A percentile compares a stretch with the other conserved stretches of the same genome.
These are phyloP conservation scores for Neurospora intermedia DNA, from an alignment of 495 filamentous ascomycete species.

Conservation along the genomic window DNA sequence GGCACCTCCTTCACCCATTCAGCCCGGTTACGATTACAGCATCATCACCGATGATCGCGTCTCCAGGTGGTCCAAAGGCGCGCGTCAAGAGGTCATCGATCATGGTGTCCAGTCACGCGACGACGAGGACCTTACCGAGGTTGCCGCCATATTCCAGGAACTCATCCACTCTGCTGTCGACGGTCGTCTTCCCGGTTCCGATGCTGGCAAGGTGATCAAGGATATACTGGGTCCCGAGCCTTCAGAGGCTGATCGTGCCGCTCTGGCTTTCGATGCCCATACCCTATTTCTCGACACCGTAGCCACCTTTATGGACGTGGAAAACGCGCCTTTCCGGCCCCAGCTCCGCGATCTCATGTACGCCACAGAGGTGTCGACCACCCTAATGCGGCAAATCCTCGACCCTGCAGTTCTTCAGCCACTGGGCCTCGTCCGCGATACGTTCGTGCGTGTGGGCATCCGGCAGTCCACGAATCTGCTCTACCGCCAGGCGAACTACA, in stretches of 20 bases:
- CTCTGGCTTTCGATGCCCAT: constrained; percentile 44
- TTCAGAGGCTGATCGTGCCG: constrained; percentile 30
- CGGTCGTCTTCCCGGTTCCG: constrained; percentile 48
- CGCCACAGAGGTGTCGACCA: constrained; percentile 58
- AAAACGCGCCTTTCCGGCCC: constrained; percentile 33
- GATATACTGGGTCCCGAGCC: constrained; percentile 56
- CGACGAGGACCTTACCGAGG: constrained; percentile 51
- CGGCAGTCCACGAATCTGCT: constrained; percentile 83
- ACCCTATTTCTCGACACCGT: constrained; percentile 74
- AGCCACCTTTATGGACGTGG: constrained; percentile 63
- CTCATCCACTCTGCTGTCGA: constrained; percentile 63
- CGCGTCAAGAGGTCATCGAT: constrained; percentile 40
- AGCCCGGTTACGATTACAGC: constrained; percentile 35
- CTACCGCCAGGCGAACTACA: constrained; percentile 94
- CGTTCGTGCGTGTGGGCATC: constrained; percentile 71
- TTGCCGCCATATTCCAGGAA: constrained; percentile 75
- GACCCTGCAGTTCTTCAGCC: constrained; percentile 63
- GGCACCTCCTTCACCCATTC: constrained; percentile 13
- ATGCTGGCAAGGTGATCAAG: constrained; percentile 62
- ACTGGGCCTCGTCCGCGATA: constrained; percentile 69
- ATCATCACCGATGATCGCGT: constrained; percentile 39
- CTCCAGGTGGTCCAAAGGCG: constrained; percentile 33
- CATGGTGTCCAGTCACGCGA: constrained; percentile 46
- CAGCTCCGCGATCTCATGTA: constrained; percentile 48
- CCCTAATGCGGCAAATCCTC: constrained; percentile 70